These are phyloP conservation scores for Paraconiothyrium sp. DNA, from an alignment of 2,329 filamentous ascomycete species.

Conservation along the genomic window DNA sequence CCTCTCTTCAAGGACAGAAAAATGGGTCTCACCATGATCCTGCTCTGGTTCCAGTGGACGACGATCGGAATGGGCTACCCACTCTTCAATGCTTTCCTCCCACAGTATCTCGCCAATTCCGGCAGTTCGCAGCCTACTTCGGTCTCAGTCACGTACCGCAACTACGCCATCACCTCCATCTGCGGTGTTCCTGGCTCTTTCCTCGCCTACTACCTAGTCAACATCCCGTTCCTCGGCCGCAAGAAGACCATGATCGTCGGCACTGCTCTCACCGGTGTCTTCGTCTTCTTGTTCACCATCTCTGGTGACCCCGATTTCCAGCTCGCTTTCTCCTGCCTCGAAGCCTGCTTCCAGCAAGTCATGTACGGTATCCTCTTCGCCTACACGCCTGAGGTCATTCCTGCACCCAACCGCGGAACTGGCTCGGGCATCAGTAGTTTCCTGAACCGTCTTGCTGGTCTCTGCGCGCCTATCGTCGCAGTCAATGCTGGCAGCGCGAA, in stretches of 20 bases:
- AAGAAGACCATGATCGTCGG: conserved; percentile 76
- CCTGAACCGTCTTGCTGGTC: conserved; percentile 72
- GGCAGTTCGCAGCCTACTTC: conserved; percentile 42
- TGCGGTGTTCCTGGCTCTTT: conserved; percentile 81
- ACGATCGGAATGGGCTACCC: conserved; percentile 88
- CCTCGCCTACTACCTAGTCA: conserved; percentile 77
- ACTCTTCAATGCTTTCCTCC: conserved; percentile 90
- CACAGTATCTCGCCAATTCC: conserved; percentile 78
- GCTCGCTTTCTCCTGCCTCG: conserved; percentile 72
- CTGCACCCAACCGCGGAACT: conserved; percentile 74
- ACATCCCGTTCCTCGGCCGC: conserved; percentile 75
- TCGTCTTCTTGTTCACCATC: conserved; percentile 72
- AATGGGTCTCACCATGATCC: conserved; percentile 58
- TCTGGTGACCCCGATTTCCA: conserved; percentile 66
- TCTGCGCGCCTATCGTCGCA: conserved; percentile 75
- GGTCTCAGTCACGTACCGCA: conserved; percentile 69
- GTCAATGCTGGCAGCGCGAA: conserved; percentile 51
- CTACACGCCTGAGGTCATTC: conserved; percentile 81
- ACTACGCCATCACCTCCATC: conserved; percentile 82
- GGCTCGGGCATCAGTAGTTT: conserved; percentile 78
- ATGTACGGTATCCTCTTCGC: conserved; percentile 77
- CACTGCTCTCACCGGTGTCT: conserved; percentile 72
- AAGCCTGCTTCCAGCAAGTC: conserved; percentile 71
- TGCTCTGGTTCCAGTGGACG: conserved; percentile 82
- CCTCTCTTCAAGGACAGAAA: conserved; percentile 67